Base-by-base conservation (phyloP, 2,329 filamentous ascomycete genomes). In the Trichoderma citrinoviride region DNA sequence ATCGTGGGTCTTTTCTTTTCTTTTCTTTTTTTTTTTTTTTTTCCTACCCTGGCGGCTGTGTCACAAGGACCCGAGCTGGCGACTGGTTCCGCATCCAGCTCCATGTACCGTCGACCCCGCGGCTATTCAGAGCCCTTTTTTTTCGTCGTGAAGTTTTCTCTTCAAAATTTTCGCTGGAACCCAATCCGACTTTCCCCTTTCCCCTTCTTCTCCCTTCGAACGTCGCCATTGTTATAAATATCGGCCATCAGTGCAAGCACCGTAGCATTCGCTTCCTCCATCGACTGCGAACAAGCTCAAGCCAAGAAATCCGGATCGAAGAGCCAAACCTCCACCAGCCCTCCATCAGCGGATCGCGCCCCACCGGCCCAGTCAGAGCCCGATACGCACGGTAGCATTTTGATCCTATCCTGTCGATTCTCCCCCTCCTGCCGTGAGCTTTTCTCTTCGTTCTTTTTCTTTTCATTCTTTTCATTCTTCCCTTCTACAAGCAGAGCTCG, bases 331-430 rank as follows among this genome's bases (percentile, higher is more conserved):
- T 44, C 49, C 49, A 62, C 27, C 25, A 29, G 40, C 58, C 25
- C 44, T 40, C 58, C 25, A 53, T 46, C 49, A 46, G 58, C 58
- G 58, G 58, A 62, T 53, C 49, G 27, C 58, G 58, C 58, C 58
- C 58, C 58, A 62, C 58, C n/a, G 17, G 58, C 58, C 58, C 3
- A 40, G 49, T 27, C 37, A 62, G 44, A 52, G 47, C 58, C 58
- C 37, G 47, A 53, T 61, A 37, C 58, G 37, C 57, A 52, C 46
- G 33, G 57, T 47, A 37, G 43, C 17, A 43, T 21, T 23, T n/a
- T 58, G 40, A 23, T 27, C 33, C 17, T 7, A 37, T 47, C 44
- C 19, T 37, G 33, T 47, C 19, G 12, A 47, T 41, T 25, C 37
- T 41, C n/a, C 37, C 37, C 41, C 55, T 58, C 27, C 8, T 29